These are phyloP conservation scores for Cladosporium colombiae DNA, from an alignment of 2,329 filamentous ascomycete species.

Conservation along the genomic window DNA sequence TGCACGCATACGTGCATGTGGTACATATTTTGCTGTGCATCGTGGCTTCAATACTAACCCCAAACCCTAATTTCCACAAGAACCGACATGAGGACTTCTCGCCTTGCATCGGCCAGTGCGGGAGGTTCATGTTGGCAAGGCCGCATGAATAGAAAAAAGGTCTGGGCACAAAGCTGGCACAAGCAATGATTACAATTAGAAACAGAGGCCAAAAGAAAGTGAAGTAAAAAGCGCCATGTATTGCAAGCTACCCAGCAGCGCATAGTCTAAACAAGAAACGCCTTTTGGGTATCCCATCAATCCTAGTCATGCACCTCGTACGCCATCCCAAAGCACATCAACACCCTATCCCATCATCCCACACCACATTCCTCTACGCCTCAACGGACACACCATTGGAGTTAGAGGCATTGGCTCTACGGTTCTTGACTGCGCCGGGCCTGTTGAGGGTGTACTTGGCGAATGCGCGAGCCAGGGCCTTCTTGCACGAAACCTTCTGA, in stretches of 20 bases:
- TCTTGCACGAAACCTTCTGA: constrained; percentile 97
- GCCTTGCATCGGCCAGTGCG: neutral
- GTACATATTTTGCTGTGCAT: neutral
- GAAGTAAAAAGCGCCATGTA: neutral
- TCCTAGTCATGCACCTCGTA: neutral
- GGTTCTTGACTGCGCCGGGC: constrained; percentile 37
- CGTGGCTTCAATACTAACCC: neutral
- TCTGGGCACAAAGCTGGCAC: neutral
- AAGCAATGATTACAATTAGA: neutral
- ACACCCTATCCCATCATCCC: neutral
- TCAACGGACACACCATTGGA: constrained; percentile 14
- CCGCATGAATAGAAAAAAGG: neutral
- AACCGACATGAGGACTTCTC: neutral
- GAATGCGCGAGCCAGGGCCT: constrained; percentile 89
- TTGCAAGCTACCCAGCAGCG: neutral
- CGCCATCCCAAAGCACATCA: neutral
- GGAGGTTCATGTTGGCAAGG: no score
- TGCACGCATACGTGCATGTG: neutral
- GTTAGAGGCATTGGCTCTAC: constrained; percentile 1
- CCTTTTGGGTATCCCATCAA: constrained; percentile 18
- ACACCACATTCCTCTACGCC: neutral
- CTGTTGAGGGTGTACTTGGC: constrained; percentile 74
- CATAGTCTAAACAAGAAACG: neutral
- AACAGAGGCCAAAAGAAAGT: neutral
- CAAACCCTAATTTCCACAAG: neutral